Evolutionary conservation across 2,329 filamentous ascomycete genomes (phyloP), one percentile per base, ranked within the genome.

Genomic region (Ophiostoma sp.): DNA sequence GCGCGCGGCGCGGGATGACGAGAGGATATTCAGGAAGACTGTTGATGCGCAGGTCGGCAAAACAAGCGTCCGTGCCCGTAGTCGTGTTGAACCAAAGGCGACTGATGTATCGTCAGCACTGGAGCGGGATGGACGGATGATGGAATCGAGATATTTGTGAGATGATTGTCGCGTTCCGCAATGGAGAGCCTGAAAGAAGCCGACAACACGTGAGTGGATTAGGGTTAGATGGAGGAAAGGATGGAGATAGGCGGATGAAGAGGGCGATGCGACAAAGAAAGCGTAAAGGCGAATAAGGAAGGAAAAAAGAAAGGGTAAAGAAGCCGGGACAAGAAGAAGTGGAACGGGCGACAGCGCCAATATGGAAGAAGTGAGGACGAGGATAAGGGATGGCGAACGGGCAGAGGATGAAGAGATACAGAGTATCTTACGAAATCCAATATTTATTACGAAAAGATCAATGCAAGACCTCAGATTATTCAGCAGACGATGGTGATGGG

Each of bases 331-430:
- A 47, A 38, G 36, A 55, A 44, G 45, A 55, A 44, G n/a, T 40
- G 47, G 27, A 65, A 65, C 27, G 44, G 44, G 27, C 52, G 52
- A 60, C 36, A 60, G 45, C 52, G 18, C 38, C 16, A 58, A 47
- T 49, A 63, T 38, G 67, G 36, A 68, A 66, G 42, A 62, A 67
- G 38, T 40, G 41, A 63, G 58, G 36, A 64, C 16, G 49, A n/a
- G 12, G 49, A 49, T n/a, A 65, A 65, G 27, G 42, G 49, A 49
- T 27, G 44, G 38, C 62, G 36, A 66, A 47, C 11, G 41, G 63
- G 16, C 7, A 4, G 38, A 36, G n/a, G 49, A 55, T 55, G 49
- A 18, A 36, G 49, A 36, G 16, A 27, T n/a, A 27, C n/a, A 9
- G 8, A 27, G 27, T 27, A 1, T 27, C 27, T 27, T 27, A 27